Evolutionary conservation across 805 yeast genomes (phyloP).

Genomic region (Myxozyma nipponensis): DNA sequence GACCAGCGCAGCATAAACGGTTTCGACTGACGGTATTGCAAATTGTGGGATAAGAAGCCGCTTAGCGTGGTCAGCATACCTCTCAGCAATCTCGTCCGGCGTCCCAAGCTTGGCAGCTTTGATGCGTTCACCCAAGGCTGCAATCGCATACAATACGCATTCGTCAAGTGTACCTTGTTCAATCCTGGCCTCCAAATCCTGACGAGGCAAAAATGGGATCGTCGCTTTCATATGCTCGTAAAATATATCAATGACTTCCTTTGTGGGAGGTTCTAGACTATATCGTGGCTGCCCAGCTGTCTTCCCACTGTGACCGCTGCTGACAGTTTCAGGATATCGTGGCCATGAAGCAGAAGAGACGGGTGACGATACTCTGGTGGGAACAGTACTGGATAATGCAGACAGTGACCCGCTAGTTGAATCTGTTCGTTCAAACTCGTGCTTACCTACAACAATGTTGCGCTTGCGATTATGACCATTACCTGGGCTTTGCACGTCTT

Average conservation of each 20-base stretch:
- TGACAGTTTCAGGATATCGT: too few species aligned
- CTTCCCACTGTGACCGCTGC: too few species aligned
- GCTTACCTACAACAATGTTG: slow-evolving; percentile 5
- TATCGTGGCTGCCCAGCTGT: not conserved
- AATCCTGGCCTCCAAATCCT: slow-evolving; percentile 26
- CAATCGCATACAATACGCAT: slow-evolving; percentile 32
- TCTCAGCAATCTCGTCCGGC: slow-evolving; percentile 21
- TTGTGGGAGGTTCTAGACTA: slow-evolving; percentile 13
- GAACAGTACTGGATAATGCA: not conserved
- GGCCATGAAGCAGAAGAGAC: not conserved
- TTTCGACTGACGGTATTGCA: slow-evolving; percentile 32
- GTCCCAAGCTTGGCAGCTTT: slow-evolving; percentile 1
- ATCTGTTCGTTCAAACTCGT: slow-evolving; percentile 2
- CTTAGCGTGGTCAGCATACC: slow-evolving; percentile 32
- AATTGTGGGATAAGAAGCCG: slow-evolving; percentile 30
- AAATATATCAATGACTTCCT: slow-evolving; percentile 21
- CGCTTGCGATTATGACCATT: not conserved
- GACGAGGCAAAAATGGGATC: slow-evolving; percentile 30
- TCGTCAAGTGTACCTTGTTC: slow-evolving; percentile 28
- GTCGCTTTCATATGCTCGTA: slow-evolving; percentile 25
- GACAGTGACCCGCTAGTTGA: not conserved
- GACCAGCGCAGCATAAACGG: slow-evolving; percentile 30
- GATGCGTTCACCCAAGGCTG: slow-evolving; percentile 29
- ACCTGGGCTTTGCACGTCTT: not conserved
- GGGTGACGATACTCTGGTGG: not conserved